These are phyloP conservation scores for Pezicula radicicola DNA, from an alignment of 2,329 filamentous ascomycete genomes.

Conservation along the genomic window DNA sequence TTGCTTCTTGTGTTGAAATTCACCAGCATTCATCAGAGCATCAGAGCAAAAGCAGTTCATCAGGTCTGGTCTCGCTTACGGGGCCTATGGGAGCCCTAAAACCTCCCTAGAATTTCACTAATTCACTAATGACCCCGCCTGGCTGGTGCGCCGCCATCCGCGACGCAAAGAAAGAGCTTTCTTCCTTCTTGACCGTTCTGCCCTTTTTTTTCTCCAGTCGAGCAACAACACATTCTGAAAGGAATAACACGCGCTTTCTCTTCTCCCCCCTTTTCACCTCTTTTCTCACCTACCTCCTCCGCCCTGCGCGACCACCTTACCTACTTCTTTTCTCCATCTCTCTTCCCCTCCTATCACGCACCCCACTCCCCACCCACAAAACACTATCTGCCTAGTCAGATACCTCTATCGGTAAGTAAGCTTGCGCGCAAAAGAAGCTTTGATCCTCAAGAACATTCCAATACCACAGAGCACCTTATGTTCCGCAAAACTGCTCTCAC, in stretches of 20 bases:
- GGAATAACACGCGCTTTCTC: slow-evolving; percentile 12
- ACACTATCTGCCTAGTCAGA: background rate
- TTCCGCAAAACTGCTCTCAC: no score
- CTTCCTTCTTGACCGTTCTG: background rate
- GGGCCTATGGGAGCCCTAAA: no score
- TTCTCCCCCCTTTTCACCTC: slow-evolving; percentile 16
- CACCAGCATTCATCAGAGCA: no score
- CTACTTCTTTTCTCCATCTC: slow-evolving; percentile 10
- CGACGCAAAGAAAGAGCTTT: no score
- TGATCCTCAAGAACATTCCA: background rate
- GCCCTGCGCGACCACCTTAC: slow-evolving; percentile 4
- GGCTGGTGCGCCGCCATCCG: no score
- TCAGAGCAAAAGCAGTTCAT: no score
- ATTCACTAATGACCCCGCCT: no score
- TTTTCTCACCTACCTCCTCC: slow-evolving; percentile 7
- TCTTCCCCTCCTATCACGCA: slow-evolving; percentile 6
- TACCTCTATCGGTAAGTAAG: slow-evolving; percentile 7
- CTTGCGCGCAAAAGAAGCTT: slow-evolving; percentile 3
- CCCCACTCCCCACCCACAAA: background rate
- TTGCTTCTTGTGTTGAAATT: no score
- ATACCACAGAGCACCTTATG: no score
- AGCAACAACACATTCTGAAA: background rate
- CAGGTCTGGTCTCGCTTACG: no score
- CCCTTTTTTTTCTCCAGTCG: no score
- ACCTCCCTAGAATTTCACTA: no score